phyloP scores from a whole-genome alignment of 1,284 basidiomycete genomes.

The Tilletia setariae region DNA sequence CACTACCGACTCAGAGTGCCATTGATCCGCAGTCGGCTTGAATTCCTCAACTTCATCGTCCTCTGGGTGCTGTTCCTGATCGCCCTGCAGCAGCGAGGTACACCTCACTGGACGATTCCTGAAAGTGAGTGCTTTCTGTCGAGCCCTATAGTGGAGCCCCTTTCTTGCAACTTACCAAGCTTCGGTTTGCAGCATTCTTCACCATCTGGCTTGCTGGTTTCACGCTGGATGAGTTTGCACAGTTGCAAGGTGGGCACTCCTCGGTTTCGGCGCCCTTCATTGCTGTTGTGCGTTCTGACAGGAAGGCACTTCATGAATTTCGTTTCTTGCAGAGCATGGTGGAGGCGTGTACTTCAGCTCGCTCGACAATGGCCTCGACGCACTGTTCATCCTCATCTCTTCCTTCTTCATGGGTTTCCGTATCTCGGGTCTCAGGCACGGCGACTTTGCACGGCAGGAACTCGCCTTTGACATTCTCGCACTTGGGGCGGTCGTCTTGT shows the following conservation, averaged over 20 bases:
- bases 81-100: constrained; percentile 46
- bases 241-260: constrained; percentile 64
- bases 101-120: constrained; percentile 33
- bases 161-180: too few species aligned
- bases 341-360: constrained; percentile 66
- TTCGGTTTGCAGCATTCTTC: constrained; percentile 28
- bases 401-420: constrained; percentile 52
- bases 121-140: constrained; percentile 17
- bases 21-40: constrained; percentile 78
- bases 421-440: constrained; percentile 41
- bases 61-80: constrained; percentile 46
- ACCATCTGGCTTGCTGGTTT: constrained; percentile 62
- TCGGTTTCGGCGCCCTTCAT: neutral
- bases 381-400: constrained; percentile 50
- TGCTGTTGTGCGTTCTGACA: neutral
- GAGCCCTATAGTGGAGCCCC: too few species aligned
- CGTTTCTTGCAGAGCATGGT: constrained; percentile 67
- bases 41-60: constrained; percentile 70
- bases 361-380: constrained; percentile 43
- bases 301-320: neutral
- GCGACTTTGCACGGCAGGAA: constrained; percentile 37
- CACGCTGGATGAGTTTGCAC: constrained; percentile 82
- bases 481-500: constrained; percentile 51
- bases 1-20: constrained; percentile 94
- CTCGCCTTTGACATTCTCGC: constrained; percentile 53